Conservation (phyloP, 345 rosid genomes). For the Sapria himalayana region DNA sequence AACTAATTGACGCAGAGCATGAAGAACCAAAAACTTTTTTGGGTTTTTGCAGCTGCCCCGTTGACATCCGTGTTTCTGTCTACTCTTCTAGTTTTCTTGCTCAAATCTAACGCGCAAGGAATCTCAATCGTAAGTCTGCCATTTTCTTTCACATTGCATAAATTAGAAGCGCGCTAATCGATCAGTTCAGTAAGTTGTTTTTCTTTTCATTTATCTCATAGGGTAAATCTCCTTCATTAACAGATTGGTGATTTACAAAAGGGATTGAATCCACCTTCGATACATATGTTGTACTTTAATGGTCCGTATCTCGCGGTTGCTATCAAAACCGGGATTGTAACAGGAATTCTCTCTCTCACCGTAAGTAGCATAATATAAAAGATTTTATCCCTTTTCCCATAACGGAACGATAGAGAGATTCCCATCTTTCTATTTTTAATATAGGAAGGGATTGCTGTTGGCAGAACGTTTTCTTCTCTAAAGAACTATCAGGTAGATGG, state of each 20-base stretch:
- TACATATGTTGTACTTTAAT: constrained; percentile 47
- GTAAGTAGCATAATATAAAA: constrained; percentile 22
- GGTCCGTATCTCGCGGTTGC: constrained; percentile 43
- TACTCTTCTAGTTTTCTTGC: constrained; percentile 25
- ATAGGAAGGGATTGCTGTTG: constrained; percentile 98
- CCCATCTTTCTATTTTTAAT: neutral
- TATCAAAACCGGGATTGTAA: constrained; percentile 67
- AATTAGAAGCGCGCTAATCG: too few species aligned
- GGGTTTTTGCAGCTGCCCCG: constrained; percentile 94
- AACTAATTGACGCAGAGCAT: constrained; percentile 30
- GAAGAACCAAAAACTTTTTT: constrained; percentile 74
- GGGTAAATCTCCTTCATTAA: neutral
- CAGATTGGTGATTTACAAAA: constrained; percentile 86
- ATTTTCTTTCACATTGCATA: neutral
- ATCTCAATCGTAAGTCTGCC: constrained; percentile 44
- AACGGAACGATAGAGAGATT: too few species aligned
- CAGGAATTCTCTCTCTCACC: constrained; percentile 77
- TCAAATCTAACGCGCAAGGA: constrained; percentile 39
- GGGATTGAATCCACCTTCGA: constrained; percentile 91
- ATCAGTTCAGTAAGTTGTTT: neutral
- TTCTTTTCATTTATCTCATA: neutral
- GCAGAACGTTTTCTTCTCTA: constrained; percentile 82
- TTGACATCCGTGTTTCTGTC: constrained; percentile 61
- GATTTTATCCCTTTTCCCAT: neutral
- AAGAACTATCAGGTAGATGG: constrained; percentile 86